A percentile compares a stretch with the other conserved stretches of the same genome.
Conservation (phyloP, 129 eudicot species). For the Pulicaria dysenterica region DNA sequence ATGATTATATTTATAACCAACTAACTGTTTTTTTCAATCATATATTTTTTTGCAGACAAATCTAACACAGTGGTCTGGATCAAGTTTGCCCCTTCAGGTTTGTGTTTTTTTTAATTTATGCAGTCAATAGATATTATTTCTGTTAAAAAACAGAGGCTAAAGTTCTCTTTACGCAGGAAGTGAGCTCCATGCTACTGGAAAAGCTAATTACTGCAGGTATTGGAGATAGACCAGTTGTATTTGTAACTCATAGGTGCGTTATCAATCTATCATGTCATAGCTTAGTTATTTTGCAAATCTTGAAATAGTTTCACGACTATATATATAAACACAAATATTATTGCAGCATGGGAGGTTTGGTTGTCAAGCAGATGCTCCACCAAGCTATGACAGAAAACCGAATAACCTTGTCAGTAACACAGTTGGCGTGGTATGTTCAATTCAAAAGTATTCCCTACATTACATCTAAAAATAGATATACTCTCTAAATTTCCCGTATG, state of each 20-base stretch:
- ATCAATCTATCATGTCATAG: neutral
- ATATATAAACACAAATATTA: neutral
- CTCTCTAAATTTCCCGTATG: slow-evolving; percentile 7
- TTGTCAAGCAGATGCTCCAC: slow-evolving; percentile 92
- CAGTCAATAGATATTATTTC: neutral
- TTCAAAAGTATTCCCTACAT: slow-evolving; percentile 12
- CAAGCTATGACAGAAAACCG: slow-evolving; percentile 76
- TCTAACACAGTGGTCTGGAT: slow-evolving; percentile 99
- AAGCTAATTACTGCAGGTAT: slow-evolving; percentile 94
- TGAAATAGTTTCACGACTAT: neutral
- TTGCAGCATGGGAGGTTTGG: slow-evolving; percentile 97
- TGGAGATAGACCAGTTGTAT: slow-evolving; percentile 92
- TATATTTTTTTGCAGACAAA: slow-evolving; percentile 65
- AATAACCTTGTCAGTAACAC: slow-evolving; percentile 76
- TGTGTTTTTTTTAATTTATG: slow-evolving; percentile 22
- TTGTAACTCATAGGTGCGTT: slow-evolving; percentile 89
- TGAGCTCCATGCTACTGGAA: slow-evolving; percentile 85
- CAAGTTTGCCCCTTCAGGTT: slow-evolving; percentile 97
- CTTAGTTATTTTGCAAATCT: slow-evolving; percentile 1
- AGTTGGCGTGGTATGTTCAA: slow-evolving; percentile 75
- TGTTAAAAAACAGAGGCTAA: neutral
- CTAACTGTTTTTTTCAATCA: slow-evolving; percentile 7
- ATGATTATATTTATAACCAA: neutral
- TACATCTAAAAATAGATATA: neutral
- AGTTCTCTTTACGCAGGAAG: slow-evolving; percentile 58